phyloP scores from a whole-genome alignment of 192 early-diverging fungal species.

The Entophlyctis luteolus region DNA sequence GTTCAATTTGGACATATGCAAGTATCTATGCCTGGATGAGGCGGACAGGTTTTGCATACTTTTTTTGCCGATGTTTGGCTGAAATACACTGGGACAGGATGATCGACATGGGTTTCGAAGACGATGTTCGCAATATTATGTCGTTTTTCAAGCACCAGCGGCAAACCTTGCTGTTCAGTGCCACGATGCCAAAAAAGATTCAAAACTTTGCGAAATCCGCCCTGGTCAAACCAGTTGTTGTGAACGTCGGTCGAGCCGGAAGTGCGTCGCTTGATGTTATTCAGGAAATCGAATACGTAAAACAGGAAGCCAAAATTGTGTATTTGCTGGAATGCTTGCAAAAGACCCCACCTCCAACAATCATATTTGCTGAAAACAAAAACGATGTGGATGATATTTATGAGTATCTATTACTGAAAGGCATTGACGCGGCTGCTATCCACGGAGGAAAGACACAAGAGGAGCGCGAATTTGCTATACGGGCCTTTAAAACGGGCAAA shows the following conservation, averaged over 20 bases:
- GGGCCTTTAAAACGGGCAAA: conserved; percentile 80
- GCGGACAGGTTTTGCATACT: conserved; percentile 67
- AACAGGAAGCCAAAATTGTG: conserved; percentile 90
- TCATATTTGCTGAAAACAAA: conserved; percentile 98
- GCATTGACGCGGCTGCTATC: conserved; percentile 89
- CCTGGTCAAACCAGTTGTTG: conserved; percentile 81
- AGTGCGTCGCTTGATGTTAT: conserved; percentile 95
- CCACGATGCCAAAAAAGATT: conserved; percentile 98
- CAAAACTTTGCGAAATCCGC: conserved; percentile 91
- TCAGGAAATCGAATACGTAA: conserved; percentile 96
- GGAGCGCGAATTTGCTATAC: conserved; percentile 94
- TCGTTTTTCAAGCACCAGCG: conserved; percentile 92
- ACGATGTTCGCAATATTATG: conserved; percentile 92
- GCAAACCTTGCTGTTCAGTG: conserved; percentile 93
- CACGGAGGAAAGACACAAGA: conserved; percentile 96
- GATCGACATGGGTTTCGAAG: conserved; percentile 98
- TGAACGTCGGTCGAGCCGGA: conserved; percentile 98
- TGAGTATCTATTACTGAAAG: conserved; percentile 91
- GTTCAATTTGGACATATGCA: conserved; percentile 84
- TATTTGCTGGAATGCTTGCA: conserved; percentile 93
- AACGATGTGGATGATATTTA: conserved; percentile 99
- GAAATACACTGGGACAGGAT: conserved; percentile 43
- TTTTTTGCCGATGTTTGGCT: not conserved
- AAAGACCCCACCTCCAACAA: conserved; percentile 91
- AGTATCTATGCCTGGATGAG: conserved; percentile 90